Evolutionary conservation across 116 monocot genomes (phyloP), one percentile per base, ranked within the genome.

Genomic region (Iris pallida): DNA sequence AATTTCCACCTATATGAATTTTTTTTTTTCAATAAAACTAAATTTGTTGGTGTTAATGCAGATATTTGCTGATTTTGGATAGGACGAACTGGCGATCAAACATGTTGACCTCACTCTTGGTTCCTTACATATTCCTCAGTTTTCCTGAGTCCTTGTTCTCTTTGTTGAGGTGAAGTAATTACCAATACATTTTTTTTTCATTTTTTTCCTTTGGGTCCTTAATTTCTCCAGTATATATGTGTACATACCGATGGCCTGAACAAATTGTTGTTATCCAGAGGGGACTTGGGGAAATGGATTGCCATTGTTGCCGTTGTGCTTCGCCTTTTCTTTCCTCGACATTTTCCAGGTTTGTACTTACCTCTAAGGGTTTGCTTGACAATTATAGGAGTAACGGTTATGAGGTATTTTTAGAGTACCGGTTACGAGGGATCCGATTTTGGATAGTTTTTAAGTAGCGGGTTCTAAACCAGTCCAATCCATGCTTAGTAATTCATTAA

Each of bases 41-140:
- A 5, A 9, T 51, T 51, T 51, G 49, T 13, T 4, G 7, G 13
- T 13, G 30, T 30, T 1, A 1, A 30, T 30, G 79, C 82, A 89
- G 93, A 80, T 93, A 89, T 61, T 57, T 93, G 67, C 41, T 93
- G 73, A 73, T 93, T n/a, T 78, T 93, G 73, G 93, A 93, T 58
- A 79, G 89, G 14, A 93, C 93, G 71, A 89, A 93, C 63, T 93
- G 93, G 93, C 86, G 53, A 77, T 89, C 93, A 11, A 93, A 89
- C 75, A 93, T 93, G 62, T 53, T 89, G 59, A 93, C 93, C 44
- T 61, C 78, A 42, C 93, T 93, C 71, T 76, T 93, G 44, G 42
- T 93, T 59, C 93, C 93, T 40, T 93, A 93, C 45, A 84, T 93
- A 49, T 93, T 86, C 73, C 71, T 93, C 17, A 86, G 84, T 54